Evolutionary conservation across 2,329 filamentous ascomycete species (phyloP), one percentile per base, ranked within the genome.

Genomic region (Phaeomoniella chlamydospora): DNA sequence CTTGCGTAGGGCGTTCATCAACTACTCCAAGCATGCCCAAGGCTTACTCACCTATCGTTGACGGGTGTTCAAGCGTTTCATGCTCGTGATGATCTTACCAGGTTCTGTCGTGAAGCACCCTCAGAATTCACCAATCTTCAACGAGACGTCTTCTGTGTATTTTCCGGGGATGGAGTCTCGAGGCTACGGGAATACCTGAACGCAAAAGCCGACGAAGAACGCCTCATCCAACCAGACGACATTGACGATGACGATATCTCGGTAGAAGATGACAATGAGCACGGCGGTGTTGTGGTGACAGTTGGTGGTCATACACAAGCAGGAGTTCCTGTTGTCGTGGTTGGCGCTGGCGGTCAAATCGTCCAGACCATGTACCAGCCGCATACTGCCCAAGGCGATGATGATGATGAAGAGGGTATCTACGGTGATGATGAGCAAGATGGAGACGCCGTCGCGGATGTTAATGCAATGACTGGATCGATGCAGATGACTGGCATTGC

Each of bases 131-230:
- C 87, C 13, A 81, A 88, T 33, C 86, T 94, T 52, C 90, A 98
- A 56, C 77, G 90, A 43, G 80, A 88, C 36, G 85, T 96, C 5
- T 98, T 98, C 54, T 98, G 90, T 52, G 90, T 98, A 37, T 98
- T 98, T 57, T 94, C 87, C 2, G 88, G 90, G 4, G 70, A 74
- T 16, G 87, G 87, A 37, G 88, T 98, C 2, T 65, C 66, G 30
- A 72, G 74, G 29, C 72, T 98, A 16, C 79, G 88, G 30, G 70
- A 78, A 17, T 82, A 86, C 51, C 68, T 98, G 29, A 92, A 86
- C n/a, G n/a, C n/a, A n/a, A n/a, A 26, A 26, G 22, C 22, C 22
- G 22, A 34, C 46, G 43, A 57, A 59, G 9, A 53, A 58, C 29
- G 41, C 45, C 17, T 39, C 47, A 31, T 47, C 42, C 18, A 52